phyloP scores from a whole-genome alignment of 2,329 filamentous ascomycete species.

The Ophiostoma novo-ulmi region DNA sequence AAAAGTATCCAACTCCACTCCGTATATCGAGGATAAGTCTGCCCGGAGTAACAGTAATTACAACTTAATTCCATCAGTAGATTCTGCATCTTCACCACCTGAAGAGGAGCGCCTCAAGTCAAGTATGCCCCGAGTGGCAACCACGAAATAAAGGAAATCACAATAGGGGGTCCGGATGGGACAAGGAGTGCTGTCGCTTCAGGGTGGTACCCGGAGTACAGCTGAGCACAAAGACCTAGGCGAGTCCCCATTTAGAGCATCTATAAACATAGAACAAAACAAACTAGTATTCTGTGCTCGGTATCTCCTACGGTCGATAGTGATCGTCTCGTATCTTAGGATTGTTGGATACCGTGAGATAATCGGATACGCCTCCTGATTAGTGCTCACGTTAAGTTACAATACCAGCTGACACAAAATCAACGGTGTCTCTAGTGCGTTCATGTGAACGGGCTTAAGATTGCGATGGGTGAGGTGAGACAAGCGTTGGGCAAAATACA shows the following conservation, averaged over 20 bases:
- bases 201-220: conserved; percentile 1
- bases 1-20: neutral
- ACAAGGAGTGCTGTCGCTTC: neutral
- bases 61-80: neutral
- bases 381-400: neutral
- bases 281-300: neutral
- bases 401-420: neutral
- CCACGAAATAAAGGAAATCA: neutral
- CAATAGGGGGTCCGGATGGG: neutral
- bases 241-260: neutral
- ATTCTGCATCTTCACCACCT: neutral
- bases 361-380: neutral
- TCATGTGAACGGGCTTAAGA: neutral
- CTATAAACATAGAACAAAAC: neutral
- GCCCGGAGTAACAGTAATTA: neutral
- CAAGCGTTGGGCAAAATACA: neutral
- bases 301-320: neutral
- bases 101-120: neutral
- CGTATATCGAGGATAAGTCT: neutral
- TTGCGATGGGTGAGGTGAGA: neutral
- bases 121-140: neutral
- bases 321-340: neutral
- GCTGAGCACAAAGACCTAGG: neutral
- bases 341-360: neutral
- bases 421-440: neutral